A percentile compares a stretch with the other conserved stretches of the same genome.
These are phyloP conservation scores for Kockovaella imperatae DNA, from an alignment of 768 basidiomycete genomes.

Conservation along the genomic window DNA sequence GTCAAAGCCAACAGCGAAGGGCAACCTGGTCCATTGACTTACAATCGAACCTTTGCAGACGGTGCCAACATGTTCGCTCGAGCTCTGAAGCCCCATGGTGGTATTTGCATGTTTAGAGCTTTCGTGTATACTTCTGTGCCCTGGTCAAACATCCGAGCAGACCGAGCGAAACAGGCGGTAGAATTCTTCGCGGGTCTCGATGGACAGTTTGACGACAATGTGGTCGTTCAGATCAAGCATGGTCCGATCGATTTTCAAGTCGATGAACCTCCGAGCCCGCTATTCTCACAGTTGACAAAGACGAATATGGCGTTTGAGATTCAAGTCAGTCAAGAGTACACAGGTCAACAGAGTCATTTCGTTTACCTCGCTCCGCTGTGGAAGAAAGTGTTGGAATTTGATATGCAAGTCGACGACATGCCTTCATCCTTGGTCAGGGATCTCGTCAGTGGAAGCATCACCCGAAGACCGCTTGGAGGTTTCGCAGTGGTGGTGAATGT, in stretches of 20 bases:
- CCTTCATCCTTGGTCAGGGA: too few species aligned
- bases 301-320: not conserved
- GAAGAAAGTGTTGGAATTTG: not conserved
- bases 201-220: constrained; percentile 1
- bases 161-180: not conserved
- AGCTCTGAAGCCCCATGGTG: not conserved
- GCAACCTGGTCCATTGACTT: not conserved
- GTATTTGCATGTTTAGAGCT: not conserved
- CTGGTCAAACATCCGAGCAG: not conserved
- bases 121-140: not conserved
- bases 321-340: not conserved
- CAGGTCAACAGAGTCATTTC: not conserved
- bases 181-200: not conserved
- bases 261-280: not conserved
- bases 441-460: not conserved
- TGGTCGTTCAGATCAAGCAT: not conserved
- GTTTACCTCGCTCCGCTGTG: not conserved
- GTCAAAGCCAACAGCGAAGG: not conserved
- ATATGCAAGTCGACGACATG: not conserved
- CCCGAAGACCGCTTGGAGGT: not conserved
- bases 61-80: not conserved
- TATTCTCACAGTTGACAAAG: not conserved
- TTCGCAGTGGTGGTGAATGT: too few species aligned
- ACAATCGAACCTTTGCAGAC: not conserved
- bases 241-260: constrained; percentile 2